Evolutionary conservation across 2,329 filamentous ascomycete species (phyloP), one percentile per base, ranked within the genome.

Genomic region (Cladosporium sp.): DNA sequence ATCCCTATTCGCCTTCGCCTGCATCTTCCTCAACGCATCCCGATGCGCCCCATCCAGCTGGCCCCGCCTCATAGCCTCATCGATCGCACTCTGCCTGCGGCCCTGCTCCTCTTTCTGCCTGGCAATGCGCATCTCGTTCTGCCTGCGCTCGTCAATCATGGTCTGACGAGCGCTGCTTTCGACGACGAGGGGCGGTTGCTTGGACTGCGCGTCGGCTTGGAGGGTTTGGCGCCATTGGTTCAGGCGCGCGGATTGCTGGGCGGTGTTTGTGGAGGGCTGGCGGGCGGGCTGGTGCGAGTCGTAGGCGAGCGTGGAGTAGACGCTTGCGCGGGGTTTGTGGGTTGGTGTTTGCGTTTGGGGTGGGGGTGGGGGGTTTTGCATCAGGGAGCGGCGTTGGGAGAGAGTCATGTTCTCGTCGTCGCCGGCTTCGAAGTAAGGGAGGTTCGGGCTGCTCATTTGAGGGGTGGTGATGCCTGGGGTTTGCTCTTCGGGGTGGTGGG

Each of bases 21-120:
- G 90, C 83, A 96, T 86, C 65, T 77, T 83, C 55, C 86, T 77
- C 79, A 96, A 78, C 1, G 85, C 87, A 55, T 91, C 85, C 16
- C 85, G 78, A 66, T 96, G 91, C 18, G 84, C 78, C 39, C 87
- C 85, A 45, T 86, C 74, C 73, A 95, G 79, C 55, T 86, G 81
- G 0, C 84, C 84, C 13, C 80, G 82, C 48, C 88, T 77, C 86
- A 94, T 93, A 56, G 81, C 78, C 65, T 85, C 81, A 56, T 89
- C 85, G 59, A 89, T 83, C 32, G 77, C 76, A 43, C 78, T 78
- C 12, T 87, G 82, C 5, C 76, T 73, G 48, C 78, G 73, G 55
- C 81, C 76, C 56, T 77, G 78, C 42, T 78, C 79, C 36, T 74
- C 69, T 49, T 76, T 74, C 58, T 82, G 78, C 60, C 77, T 72